phyloP scores from a whole-genome alignment of 148 eudicot genomes.

The Chenopodium quinoa region DNA sequence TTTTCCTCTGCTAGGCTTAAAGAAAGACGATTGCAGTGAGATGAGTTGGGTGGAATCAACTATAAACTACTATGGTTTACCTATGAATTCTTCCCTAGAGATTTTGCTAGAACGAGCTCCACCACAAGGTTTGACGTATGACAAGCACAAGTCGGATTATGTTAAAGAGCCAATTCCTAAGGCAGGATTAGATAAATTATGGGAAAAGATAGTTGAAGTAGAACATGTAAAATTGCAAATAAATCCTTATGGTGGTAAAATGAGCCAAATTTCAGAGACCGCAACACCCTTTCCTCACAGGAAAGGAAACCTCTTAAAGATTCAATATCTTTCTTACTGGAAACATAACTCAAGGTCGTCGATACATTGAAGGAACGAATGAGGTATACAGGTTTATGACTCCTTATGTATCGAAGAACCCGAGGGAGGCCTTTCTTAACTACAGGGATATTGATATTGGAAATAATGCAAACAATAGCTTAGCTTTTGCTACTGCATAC shows the following conservation, averaged over 20 bases:
- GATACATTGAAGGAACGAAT: slow-evolving; percentile 9
- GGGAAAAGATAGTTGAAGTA: slow-evolving; percentile 36
- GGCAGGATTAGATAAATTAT: slow-evolving; percentile 30
- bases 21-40: slow-evolving; percentile 26
- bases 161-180: slow-evolving; percentile 36
- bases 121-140: neutral
- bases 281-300: slow-evolving; percentile 51
- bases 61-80: slow-evolving; percentile 22
- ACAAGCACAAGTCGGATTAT: slow-evolving; percentile 45
- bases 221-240: slow-evolving; percentile 30
- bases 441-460: slow-evolving; percentile 53
- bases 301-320: slow-evolving; percentile 39
- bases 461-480: slow-evolving; percentile 23
- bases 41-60: slow-evolving; percentile 36
- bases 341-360: slow-evolving; percentile 4
- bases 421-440: slow-evolving; percentile 44
- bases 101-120: slow-evolving; percentile 24
- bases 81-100: slow-evolving; percentile 24
- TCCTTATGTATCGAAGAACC: slow-evolving; percentile 39
- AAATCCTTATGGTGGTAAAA: slow-evolving; percentile 48
- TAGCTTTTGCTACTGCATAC: slow-evolving; percentile 23
- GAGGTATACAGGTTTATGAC: slow-evolving; percentile 30
- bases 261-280: slow-evolving; percentile 32
- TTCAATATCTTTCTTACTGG: slow-evolving; percentile 36
- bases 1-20: slow-evolving; percentile 35